Percentiles rank a stretch among this genome's conserved stretches.
Evolutionary conservation across 257 asterid species (phyloP).

Genomic region (Solanum peruvianum): DNA sequence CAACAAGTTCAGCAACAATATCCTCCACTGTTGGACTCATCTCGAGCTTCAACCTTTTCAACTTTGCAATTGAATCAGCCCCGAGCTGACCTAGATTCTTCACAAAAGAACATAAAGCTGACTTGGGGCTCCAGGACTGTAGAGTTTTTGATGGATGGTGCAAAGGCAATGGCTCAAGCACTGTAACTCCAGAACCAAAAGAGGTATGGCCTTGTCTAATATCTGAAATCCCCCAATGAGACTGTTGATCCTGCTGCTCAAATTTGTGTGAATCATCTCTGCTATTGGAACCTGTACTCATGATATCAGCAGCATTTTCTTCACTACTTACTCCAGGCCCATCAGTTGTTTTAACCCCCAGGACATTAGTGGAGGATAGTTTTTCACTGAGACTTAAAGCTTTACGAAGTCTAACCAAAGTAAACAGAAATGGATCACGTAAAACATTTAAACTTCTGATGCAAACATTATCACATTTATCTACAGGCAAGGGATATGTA

Average conservation of each 20-base stretch:
- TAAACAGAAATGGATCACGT: constrained; percentile 41
- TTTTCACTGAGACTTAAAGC: constrained; percentile 18
- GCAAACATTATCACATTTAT: constrained; percentile 10
- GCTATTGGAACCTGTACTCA: constrained; percentile 15
- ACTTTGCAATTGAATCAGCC: constrained; percentile 37
- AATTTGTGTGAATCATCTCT: constrained; percentile 16
- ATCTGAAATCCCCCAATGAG: constrained; percentile 20
- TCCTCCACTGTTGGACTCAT: constrained; percentile 48
- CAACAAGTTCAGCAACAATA: constrained; percentile 57
- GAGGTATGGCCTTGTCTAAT: constrained; percentile 19
- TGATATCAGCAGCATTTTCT: constrained; percentile 20
- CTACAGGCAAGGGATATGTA: constrained; percentile 11
- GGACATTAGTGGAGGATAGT: constrained; percentile 17
- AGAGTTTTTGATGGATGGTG: constrained; percentile 13
- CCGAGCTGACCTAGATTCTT: constrained; percentile 31
- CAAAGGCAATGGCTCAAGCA: constrained; percentile 25
- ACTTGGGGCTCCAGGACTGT: constrained; percentile 23
- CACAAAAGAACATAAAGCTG: constrained; percentile 24
- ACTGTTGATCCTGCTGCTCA: constrained; percentile 25
- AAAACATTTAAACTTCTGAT: constrained; percentile 10
- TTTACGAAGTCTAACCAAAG: constrained; percentile 22
- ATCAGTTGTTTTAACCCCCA: constrained; percentile 2
- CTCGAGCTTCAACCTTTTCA: constrained; percentile 53
- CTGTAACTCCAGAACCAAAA: constrained; percentile 13
- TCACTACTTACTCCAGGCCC: constrained; percentile 6